Evolutionary conservation across 225 moss, liverwort and hornwort species (phyloP), one percentile per base, ranked within the genome.

Genomic region (Ulota crispa): DNA sequence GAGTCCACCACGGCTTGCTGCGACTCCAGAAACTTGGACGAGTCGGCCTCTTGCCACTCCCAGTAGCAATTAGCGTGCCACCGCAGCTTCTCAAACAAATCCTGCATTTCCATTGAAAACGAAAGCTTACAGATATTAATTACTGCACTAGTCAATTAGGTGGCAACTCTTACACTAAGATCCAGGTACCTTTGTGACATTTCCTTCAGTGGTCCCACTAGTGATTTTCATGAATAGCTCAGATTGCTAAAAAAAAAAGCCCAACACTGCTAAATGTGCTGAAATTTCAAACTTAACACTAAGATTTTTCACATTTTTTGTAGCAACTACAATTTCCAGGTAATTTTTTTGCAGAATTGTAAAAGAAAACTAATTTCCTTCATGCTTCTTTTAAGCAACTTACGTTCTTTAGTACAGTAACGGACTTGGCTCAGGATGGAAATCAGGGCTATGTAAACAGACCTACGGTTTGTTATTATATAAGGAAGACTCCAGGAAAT

Each of bases 31-130:
- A 75, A 65, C 76, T 75, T 79, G 68, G 84, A 45, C 21, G 64
- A 47, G 11, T 83, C 83, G 21, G 73, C 73, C 27, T 67, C 69
- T 55, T 81, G 80, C 85, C 80, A 88, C 50, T 83, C 78, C 70
- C 28, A 53, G 65, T 81, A 88, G 64, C 88, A 83, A 50, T 81
- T 81, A 50, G 85, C 80, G 65, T 88, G 85, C 80, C 85, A 73
- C 19, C 81, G 80, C 18, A 88, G 78, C 32, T 74, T 88, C 74
- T 81, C 78, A 27, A 78, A 85, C 78, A 88, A 81, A 56, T 83
- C 88, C 85, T 88, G 83, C 83, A 68, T 3, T 39, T 23, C 13
- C 50, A 18, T 50, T 18, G 34, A 7, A 34, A 41, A 41, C 16
- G 1, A 13, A 28, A n/a, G 36, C 56, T 23, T 28, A 36, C 27